Evolutionary conservation across 2,329 filamentous ascomycete genomes (phyloP).

Genomic region (Pseudogymnoascus sp.): DNA sequence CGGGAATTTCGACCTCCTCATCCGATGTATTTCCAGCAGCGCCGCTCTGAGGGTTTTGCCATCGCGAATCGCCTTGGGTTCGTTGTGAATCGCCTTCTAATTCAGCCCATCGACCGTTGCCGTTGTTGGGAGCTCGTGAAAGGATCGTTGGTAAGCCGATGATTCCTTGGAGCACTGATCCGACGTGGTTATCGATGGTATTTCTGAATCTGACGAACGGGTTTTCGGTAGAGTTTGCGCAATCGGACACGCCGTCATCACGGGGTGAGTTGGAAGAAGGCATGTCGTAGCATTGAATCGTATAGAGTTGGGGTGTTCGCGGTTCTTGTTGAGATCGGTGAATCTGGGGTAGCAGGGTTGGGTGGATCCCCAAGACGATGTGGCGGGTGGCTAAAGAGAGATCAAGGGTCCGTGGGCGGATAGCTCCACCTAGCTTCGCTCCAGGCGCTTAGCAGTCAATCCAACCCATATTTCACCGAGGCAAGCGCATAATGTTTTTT

Average conservation of each 20-base stretch:
- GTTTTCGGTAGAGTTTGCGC: conserved; percentile 19
- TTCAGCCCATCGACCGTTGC: conserved; percentile 19
- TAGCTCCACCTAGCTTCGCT: not conserved
- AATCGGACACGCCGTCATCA: not conserved
- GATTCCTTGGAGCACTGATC: conserved; percentile 26
- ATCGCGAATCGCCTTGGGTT: not conserved
- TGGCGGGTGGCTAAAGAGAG: not conserved
- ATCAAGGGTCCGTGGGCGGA: not conserved
- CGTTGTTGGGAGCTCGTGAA: conserved; percentile 15
- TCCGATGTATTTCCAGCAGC: not conserved
- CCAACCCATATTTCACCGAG: not conserved
- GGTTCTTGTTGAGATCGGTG: not conserved
- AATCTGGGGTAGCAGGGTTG: not conserved
- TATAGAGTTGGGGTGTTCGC: not conserved
- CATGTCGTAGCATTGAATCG: not conserved
- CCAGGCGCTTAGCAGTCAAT: not conserved
- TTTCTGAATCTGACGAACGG: conserved; percentile 27
- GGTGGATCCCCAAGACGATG: not conserved
- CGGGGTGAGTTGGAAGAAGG: conserved; percentile 6
- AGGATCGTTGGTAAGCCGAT: conserved; percentile 27
- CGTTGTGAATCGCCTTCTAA: conserved; percentile 21
- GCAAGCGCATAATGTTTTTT: not conserved
- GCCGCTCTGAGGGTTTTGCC: not conserved
- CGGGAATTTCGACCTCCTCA: conserved; percentile 13
- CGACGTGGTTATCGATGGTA: conserved; percentile 24